Conservation (phyloP, 108 stramenopile genomes). For the Stephanodiscus minutulus region DNA sequence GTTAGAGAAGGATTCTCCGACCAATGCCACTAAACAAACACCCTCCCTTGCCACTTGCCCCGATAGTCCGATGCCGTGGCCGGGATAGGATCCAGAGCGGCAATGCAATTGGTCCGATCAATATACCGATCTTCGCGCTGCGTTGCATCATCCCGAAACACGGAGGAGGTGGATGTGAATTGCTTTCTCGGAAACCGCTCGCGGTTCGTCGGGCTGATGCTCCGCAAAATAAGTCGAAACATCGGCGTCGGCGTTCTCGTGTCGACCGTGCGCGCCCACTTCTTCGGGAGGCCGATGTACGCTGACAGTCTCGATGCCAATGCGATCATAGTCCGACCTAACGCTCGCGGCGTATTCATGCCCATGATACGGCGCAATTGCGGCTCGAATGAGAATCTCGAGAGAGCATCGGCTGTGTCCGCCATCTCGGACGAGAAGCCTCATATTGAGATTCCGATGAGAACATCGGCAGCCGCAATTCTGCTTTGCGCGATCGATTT, state of each 20-base stretch:
- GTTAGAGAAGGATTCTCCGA: neutral
- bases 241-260: constrained; percentile 24
- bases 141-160: constrained; percentile 4
- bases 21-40: neutral
- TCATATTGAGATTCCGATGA: constrained; percentile 15
- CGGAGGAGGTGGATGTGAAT: neutral
- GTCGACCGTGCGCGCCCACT: constrained; percentile 23
- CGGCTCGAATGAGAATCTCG: constrained; percentile 6
- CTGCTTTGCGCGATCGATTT: constrained; percentile 17
- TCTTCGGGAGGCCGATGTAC: constrained; percentile 23
- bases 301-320: neutral
- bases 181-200: neutral
- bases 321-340: neutral
- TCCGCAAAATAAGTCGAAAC: constrained; percentile 14
- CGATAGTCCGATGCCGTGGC: constrained; percentile 30
- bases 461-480: constrained; percentile 23
- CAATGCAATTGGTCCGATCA: constrained; percentile 13
- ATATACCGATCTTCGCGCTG: constrained; percentile 3
- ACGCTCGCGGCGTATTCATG: constrained; percentile 15
- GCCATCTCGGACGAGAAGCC: constrained; percentile 5
- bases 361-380: constrained; percentile 26
- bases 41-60: neutral
- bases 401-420: neutral
- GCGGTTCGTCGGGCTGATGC: constrained; percentile 6
- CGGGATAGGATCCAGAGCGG: constrained; percentile 20